Percentiles rank a stretch among this genome's conserved stretches.
Conservation (phyloP, 495 filamentous ascomycete genomes). For the Trichoderma gamsii region DNA sequence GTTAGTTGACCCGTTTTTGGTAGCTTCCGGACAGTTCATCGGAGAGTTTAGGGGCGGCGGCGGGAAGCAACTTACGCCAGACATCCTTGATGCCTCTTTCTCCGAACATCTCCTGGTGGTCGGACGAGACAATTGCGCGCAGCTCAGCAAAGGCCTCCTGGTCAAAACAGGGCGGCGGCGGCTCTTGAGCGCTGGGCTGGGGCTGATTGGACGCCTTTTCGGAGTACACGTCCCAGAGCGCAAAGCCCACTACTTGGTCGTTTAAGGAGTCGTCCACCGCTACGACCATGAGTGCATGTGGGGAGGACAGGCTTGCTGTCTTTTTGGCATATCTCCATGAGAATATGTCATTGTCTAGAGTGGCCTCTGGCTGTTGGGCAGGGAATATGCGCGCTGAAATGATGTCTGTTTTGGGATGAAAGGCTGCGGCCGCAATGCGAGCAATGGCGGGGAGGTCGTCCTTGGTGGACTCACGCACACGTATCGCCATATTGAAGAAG, state of each 20-base stretch:
- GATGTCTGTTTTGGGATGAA: slow-evolving; percentile 9
- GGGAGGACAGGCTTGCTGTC: neutral
- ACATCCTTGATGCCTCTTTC: slow-evolving; percentile 16
- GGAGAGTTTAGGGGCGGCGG: neutral
- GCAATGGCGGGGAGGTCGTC: slow-evolving; percentile 16
- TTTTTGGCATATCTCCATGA: slow-evolving; percentile 15
- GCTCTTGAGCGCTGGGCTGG: neutral
- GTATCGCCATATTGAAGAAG: slow-evolving; percentile 2
- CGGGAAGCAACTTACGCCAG: slow-evolving; percentile 14
- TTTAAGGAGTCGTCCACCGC: neutral
- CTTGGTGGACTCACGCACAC: slow-evolving; percentile 14
- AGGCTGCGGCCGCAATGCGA: slow-evolving; percentile 14
- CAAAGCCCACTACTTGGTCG: slow-evolving; percentile 5
- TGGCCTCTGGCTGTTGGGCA: neutral
- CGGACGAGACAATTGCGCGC: slow-evolving; percentile 2
- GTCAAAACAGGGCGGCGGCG: neutral
- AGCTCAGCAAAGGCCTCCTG: neutral
- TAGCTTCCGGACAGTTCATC: neutral
- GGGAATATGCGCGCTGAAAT: slow-evolving; percentile 14
- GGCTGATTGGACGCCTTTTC: slow-evolving; percentile 8
- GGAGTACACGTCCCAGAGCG: slow-evolving; percentile 3
- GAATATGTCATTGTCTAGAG: neutral
- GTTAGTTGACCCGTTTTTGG: slow-evolving; percentile 1
- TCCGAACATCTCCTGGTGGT: slow-evolving; percentile 15
- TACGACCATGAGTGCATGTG: slow-evolving; percentile 3